Evolutionary conservation across 225 moss, liverwort and hornwort species (phyloP).

Genomic region (Climacium dendroides): DNA sequence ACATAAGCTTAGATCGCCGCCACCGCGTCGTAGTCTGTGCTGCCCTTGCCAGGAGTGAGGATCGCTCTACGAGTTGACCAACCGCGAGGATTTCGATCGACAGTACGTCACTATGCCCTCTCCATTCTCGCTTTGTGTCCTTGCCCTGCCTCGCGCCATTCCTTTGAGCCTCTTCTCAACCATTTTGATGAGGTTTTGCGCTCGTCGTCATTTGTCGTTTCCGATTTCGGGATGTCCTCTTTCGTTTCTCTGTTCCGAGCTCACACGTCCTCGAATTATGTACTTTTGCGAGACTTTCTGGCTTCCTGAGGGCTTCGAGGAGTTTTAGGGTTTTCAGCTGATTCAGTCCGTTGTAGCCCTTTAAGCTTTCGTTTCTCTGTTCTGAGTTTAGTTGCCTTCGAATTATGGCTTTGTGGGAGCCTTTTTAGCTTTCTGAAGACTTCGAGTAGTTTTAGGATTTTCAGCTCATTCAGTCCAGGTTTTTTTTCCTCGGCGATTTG

Average conservation of each 20-base stretch:
- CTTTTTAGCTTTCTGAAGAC: background rate
- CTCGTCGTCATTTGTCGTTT: background rate
- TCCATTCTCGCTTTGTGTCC: background rate
- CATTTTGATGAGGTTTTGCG: background rate
- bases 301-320: background rate
- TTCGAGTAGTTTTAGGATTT: no score
- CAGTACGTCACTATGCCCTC: conserved; percentile 25
- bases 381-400: background rate
- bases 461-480: no score
- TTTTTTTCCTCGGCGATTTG: no score
- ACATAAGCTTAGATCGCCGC: background rate
- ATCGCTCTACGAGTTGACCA: conserved; percentile 1
- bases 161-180: background rate
- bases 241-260: background rate
- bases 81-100: conserved; percentile 47
- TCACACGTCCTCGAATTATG: background rate
- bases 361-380: background rate
- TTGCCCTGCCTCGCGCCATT: background rate
- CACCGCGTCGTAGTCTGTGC: background rate
- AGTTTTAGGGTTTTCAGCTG: background rate
- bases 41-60: background rate
- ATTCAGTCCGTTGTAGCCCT: background rate
- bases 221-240: background rate
- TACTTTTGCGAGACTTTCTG: background rate
- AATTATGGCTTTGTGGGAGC: background rate